A percentile compares a stretch with the other conserved stretches of the same genome.
Conservation (phyloP, 2,329 filamentous ascomycete species). For the Penicillium sp. region DNA sequence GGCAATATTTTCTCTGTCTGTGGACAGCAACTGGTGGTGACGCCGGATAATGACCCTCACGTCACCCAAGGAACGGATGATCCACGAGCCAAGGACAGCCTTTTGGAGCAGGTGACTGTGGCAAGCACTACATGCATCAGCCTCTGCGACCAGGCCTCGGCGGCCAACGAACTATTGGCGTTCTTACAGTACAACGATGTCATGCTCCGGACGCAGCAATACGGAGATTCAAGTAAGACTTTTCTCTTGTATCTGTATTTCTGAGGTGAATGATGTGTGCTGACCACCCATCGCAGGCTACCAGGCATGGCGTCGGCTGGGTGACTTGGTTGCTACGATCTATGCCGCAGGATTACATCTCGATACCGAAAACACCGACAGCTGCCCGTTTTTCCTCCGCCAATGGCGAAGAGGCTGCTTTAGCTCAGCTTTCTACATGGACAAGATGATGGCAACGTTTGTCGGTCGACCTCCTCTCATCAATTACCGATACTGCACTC, state of each 20-base stretch:
- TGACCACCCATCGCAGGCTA: slow-evolving; percentile 37
- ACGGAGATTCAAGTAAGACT: slow-evolving; percentile 36
- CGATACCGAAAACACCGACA: slow-evolving; percentile 30
- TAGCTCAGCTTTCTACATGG: slow-evolving; percentile 45
- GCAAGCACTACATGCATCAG: slow-evolving; percentile 35
- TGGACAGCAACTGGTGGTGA: slow-evolving; percentile 35
- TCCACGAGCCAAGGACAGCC: slow-evolving; percentile 26
- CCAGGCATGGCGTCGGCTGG: slow-evolving; percentile 48
- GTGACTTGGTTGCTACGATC: slow-evolving; percentile 48
- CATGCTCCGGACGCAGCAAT: slow-evolving; percentile 34
- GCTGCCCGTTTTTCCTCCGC: slow-evolving; percentile 40
- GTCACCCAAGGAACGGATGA: slow-evolving; percentile 23
- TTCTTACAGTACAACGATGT: slow-evolving; percentile 37
- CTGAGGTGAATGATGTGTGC: slow-evolving; percentile 1
- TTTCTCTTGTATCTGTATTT: slow-evolving; percentile 7
- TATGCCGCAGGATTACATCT: slow-evolving; percentile 51
- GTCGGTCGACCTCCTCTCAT: slow-evolving; percentile 51
- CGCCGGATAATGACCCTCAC: slow-evolving; percentile 32
- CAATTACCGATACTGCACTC: slow-evolving; percentile 43
- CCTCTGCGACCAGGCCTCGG: slow-evolving; percentile 35
- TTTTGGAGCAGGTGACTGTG: slow-evolving; percentile 33
- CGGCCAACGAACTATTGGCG: slow-evolving; percentile 34
- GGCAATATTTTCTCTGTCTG: slow-evolving; percentile 42
- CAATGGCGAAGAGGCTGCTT: slow-evolving; percentile 45
- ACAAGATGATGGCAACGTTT: slow-evolving; percentile 51